A percentile compares a stretch with the other conserved stretches of the same genome.
Conservation (phyloP, 2,329 filamentous ascomycete genomes). For the Ramularia collo-cygni region DNA sequence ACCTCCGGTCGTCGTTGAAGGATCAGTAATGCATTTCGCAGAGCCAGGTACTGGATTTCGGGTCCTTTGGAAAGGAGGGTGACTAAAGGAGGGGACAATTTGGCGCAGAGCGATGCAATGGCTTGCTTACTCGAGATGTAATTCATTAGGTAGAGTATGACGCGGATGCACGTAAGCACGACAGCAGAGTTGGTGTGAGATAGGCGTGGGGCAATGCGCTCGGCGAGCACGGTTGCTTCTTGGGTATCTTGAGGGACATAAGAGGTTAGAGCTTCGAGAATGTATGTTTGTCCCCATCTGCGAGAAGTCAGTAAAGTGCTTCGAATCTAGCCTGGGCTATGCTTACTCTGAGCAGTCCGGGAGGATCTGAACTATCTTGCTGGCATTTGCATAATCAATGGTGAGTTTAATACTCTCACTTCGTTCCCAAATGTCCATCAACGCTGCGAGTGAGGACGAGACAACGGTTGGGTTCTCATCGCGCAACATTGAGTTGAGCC, state of each 20-base stretch:
- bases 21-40: constrained; percentile 89
- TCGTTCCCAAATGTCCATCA: constrained; percentile 98
- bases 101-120: constrained; percentile 77
- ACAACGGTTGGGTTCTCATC: constrained; percentile 98
- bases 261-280: constrained; percentile 93
- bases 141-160: constrained; percentile 97
- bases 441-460: constrained; percentile 77
- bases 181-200: constrained; percentile 97
- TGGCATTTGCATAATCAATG: constrained; percentile 94
- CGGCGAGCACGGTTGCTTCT: constrained; percentile 82
- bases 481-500: constrained; percentile 78
- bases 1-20: constrained; percentile 89
- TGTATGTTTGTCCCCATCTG: constrained; percentile 98
- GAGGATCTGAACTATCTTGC: constrained; percentile 94
- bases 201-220: constrained; percentile 88
- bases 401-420: constrained; percentile 97
- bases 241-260: constrained; percentile 88
- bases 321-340: neutral
- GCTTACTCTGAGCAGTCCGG: constrained; percentile 93
- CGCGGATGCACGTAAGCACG: constrained; percentile 89
- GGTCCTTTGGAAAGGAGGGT: constrained; percentile 92
- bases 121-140: constrained; percentile 92
- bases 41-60: constrained; percentile 94
- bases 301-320: constrained; percentile 17
- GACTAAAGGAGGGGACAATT: constrained; percentile 89